Percentiles rank a stretch among this genome's conserved stretches.
Conservation (phyloP, 1,284 basidiomycete species). For the Crepidotus sp. region DNA sequence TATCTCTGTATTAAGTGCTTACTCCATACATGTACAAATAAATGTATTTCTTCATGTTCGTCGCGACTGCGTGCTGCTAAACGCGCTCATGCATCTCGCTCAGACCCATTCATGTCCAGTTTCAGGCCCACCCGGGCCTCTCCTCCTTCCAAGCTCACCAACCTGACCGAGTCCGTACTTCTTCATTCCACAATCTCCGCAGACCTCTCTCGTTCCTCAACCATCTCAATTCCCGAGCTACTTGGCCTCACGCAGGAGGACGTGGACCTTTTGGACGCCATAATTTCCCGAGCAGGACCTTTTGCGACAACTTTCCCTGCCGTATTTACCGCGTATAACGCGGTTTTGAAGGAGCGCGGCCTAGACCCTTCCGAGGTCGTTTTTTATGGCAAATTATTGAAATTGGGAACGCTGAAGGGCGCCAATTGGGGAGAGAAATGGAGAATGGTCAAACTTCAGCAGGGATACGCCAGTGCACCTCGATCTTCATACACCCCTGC, state of each 20-base stretch:
- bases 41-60: constrained; percentile 1
- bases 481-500: background rate
- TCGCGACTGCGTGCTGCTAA: background rate
- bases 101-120: constrained; percentile 21
- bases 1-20: background rate
- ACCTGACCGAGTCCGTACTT: constrained; percentile 12
- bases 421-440: constrained; percentile 72
- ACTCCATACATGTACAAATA: constrained; percentile 1
- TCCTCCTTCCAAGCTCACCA: constrained; percentile 18
- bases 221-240: constrained; percentile 47
- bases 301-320: constrained; percentile 62
- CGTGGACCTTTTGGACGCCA: constrained; percentile 62
- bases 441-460: constrained; percentile 52
- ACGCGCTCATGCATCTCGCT: background rate
- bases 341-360: constrained; percentile 60
- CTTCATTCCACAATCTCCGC: constrained; percentile 21
- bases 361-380: constrained; percentile 73
- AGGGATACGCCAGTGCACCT: constrained; percentile 29
- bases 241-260: constrained; percentile 49
- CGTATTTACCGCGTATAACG: constrained; percentile 76
- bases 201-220: constrained; percentile 41
- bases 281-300: constrained; percentile 56
- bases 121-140: constrained; percentile 24
- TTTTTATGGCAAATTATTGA: constrained; percentile 72
- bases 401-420: constrained; percentile 69